These are phyloP conservation scores for Madurella fahalii DNA, from an alignment of 2,329 filamentous ascomycete genomes.

Conservation along the genomic window DNA sequence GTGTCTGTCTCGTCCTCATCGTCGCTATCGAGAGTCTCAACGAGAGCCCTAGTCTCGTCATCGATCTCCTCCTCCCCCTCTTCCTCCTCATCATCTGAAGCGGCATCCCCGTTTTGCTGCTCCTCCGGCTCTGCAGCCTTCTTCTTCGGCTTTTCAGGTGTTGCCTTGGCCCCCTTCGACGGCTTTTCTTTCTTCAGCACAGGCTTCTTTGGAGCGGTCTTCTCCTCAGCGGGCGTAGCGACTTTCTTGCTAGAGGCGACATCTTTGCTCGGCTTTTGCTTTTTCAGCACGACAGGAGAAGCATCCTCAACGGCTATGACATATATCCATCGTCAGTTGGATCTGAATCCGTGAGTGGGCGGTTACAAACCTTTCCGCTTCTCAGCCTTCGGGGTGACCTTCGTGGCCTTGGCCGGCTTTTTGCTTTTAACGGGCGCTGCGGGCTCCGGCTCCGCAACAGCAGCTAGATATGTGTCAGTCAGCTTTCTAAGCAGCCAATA, in stretches of 20 bases:
- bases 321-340: neutral
- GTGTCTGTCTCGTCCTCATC: conserved; percentile 21
- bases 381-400: conserved; percentile 23
- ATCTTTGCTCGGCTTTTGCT: conserved; percentile 27
- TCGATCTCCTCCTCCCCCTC: conserved; percentile 26
- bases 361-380: conserved; percentile 29
- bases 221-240: conserved; percentile 11
- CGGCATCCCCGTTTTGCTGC: conserved; percentile 10
- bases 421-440: conserved; percentile 13
- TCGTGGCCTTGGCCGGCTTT: conserved; percentile 18
- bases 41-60: conserved; percentile 26
- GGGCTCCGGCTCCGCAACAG: conserved; percentile 15
- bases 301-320: conserved; percentile 26
- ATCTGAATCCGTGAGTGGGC: neutral
- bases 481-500: neutral
- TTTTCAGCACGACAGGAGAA: conserved; percentile 28
- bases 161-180: conserved; percentile 16
- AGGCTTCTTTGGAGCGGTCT: conserved; percentile 17
- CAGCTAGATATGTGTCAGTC: conserved; percentile 15
- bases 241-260: conserved; percentile 15
- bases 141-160: conserved; percentile 17
- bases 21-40: conserved; percentile 25
- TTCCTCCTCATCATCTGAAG: conserved; percentile 11
- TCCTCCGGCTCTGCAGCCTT: conserved; percentile 19
- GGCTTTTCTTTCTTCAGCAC: conserved; percentile 23